Evolutionary conservation across 2,329 filamentous ascomycete genomes (phyloP).

Genomic region (Chalara sp.): DNA sequence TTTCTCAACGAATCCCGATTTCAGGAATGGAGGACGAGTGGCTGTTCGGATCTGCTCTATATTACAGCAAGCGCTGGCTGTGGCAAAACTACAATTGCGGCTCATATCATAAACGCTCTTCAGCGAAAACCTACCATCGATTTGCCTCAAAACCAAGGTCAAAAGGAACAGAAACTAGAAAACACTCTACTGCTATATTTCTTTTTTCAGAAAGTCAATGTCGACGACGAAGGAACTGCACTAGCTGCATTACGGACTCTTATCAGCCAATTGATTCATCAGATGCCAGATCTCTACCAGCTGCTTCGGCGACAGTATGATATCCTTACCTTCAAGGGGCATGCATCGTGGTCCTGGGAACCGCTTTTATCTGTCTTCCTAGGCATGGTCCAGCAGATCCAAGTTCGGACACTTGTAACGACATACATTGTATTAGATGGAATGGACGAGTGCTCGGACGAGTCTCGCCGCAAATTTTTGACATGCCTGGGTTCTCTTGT

Average conservation of each 20-base stretch:
- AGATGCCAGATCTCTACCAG: background rate
- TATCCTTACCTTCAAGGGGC: background rate
- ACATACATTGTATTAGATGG: conserved; percentile 1
- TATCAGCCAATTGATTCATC: conserved; percentile 1
- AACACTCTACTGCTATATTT: background rate
- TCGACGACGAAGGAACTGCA: background rate
- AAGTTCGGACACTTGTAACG: background rate
- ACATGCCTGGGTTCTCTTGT: background rate
- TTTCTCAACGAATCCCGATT: background rate
- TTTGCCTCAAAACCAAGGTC: background rate
- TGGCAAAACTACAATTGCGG: conserved; percentile 3
- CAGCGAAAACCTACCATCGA: background rate
- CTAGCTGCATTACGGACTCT: conserved; percentile 1
- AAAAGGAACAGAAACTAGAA: background rate
- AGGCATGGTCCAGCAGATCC: background rate
- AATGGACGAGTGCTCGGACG: background rate
- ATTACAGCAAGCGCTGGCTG: conserved; percentile 3
- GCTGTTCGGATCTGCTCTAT: background rate
- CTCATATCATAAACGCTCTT: conserved; percentile 1
- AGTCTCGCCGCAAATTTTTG: background rate
- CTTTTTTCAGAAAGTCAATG: conserved; percentile 2
- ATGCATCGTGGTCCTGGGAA: conserved; percentile 1
- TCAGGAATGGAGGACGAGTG: background rate
- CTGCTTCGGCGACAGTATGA: background rate
- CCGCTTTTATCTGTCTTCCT: background rate